Base-by-base conservation (phyloP, 2,329 filamentous ascomycete genomes). In the Decorospora gaudefroyi region DNA sequence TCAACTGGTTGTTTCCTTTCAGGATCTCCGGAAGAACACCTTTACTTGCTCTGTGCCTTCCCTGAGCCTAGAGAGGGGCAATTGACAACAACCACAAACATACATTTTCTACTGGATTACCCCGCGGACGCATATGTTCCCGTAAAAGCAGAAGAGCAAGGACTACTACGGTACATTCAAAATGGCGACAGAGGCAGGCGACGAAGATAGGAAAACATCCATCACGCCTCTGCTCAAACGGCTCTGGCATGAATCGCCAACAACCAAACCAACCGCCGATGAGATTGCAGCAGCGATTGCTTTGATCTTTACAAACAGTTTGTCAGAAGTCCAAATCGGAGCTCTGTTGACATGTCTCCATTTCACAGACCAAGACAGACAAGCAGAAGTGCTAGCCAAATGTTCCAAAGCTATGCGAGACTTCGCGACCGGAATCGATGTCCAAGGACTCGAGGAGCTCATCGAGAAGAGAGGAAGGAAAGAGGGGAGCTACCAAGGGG, bases 241-340 rank as follows among this genome's bases (percentile, higher is more conserved):
- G 46, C 77, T 92, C 29, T 90, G 86, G 85, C 85, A 72, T 49
- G 67, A 70, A 35, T 72, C 62, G 23, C 65, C 77, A 47, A 59
- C 69, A 6, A 74, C 76, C 30, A 68, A 76, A 33, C 65, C 65
- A 19, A 83, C 84, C 11, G 84, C 91, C 9, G 77, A 82, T 36
- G 90, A 96, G 68, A 93, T 99, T 68, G 90, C 92, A 47, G 79
- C 86, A n/a, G 91, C 92, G 40, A 86, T 97, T 59, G 86, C 89
- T 4, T 79, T 92, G 64, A 95, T 96, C 67, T 97, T 97, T 72
- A 91, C 90, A 46, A 86, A 96, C 73, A 83, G 84, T 55, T 78
- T 97, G 12, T 92, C 88, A n/a, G 85, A 88, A 26, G 87, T 91
- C 6, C 93, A 97, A 70, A 87, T 88, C 1, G 88, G 88, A 40